These are phyloP conservation scores for Venustampulla echinocandica DNA, from an alignment of 495 filamentous ascomycete genomes.

Conservation along the genomic window DNA sequence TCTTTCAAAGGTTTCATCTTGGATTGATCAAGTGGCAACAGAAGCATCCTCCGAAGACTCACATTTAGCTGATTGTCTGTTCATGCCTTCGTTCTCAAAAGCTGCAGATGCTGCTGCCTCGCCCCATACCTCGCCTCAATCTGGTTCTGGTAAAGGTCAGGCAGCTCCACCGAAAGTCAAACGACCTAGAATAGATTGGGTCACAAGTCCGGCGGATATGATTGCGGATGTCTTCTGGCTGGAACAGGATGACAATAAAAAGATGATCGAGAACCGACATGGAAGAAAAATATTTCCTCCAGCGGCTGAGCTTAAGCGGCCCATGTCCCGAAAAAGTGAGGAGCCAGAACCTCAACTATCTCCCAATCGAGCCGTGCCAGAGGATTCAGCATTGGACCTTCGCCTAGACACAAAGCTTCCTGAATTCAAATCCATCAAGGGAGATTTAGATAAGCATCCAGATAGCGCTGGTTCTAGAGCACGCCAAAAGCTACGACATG, in stretches of 20 bases:
- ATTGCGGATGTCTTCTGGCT: conserved; percentile 81
- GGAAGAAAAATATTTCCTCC: conserved; percentile 59
- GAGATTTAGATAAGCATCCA: conserved; percentile 12
- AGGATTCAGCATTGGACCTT: conserved; percentile 11
- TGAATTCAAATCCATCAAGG: conserved; percentile 21
- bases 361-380: conserved; percentile 3
- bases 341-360: conserved; percentile 9
- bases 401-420: conserved; percentile 22
- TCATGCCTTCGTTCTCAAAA: conserved; percentile 19
- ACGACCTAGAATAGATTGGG: conserved; percentile 71
- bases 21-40: conserved; percentile 61
- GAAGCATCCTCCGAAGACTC: conserved; percentile 30
- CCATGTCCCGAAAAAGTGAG: conserved; percentile 11
- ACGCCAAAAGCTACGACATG: conserved; percentile 32
- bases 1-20: conserved; percentile 54
- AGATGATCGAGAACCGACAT: conserved; percentile 61
- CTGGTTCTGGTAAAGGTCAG: conserved; percentile 11
- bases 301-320: conserved; percentile 11
- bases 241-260: conserved; percentile 67
- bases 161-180: conserved; percentile 27
- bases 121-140: conserved; percentile 14
- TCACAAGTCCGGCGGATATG: conserved; percentile 65
- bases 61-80: conserved; percentile 15
- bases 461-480: conserved; percentile 26
- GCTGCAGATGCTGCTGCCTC: conserved; percentile 11